Percentiles rank a stretch among this genome's conserved stretches.
Conservation (phyloP, 139 green algal species). For the Asterochloris erici region DNA sequence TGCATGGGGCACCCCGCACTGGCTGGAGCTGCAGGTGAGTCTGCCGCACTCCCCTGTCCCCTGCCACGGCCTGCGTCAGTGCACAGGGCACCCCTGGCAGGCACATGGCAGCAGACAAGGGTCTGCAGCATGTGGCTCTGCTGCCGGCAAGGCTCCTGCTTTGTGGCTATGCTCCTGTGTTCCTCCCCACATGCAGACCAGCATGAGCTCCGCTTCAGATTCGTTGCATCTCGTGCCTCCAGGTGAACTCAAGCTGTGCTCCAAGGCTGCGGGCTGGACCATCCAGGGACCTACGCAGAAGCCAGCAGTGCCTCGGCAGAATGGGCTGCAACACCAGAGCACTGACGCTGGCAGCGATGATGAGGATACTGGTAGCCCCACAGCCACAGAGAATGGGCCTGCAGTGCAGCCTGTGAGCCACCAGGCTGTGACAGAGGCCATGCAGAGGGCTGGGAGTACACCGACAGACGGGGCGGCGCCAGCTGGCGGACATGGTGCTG, state of each 20-base stretch:
- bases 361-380: slow-evolving; percentile 6
- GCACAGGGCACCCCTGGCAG: not conserved
- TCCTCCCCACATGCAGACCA: not conserved
- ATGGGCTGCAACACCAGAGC: not conserved
- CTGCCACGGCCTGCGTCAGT: too few relatives aligned
- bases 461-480: not conserved
- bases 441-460: not conserved
- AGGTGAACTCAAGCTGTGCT: slow-evolving; percentile 8
- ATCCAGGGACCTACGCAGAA: not conserved
- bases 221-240: not conserved
- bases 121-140: not conserved
- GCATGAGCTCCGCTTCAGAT: not conserved
- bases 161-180: not conserved
- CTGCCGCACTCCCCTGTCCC: not conserved
- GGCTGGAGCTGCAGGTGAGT: not conserved
- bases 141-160: too few relatives aligned
- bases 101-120: not conserved
- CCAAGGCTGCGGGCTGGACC: slow-evolving; percentile 4
- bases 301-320: not conserved
- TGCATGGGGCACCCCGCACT: slow-evolving; percentile 3
- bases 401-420: slow-evolving; percentile 11
- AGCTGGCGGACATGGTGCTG: not conserved
- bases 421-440: not conserved
- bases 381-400: slow-evolving; percentile 6
- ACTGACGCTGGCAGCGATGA: not conserved